Base-by-base conservation (phyloP, 441 rosid species). In the Syzygium malaccense region DNA sequence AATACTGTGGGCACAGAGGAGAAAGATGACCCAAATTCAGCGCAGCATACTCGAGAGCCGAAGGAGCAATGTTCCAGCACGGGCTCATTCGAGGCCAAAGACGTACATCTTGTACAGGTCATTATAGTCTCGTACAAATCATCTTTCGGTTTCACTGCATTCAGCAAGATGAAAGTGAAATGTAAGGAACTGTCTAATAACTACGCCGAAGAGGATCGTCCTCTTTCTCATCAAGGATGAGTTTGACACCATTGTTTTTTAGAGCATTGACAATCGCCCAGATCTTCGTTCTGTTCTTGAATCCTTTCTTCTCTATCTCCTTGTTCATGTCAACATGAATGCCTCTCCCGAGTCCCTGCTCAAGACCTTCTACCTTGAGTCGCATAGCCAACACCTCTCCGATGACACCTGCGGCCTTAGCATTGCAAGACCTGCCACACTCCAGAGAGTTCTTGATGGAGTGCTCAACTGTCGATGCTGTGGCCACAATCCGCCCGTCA, bases 201-300 rank as follows among this genome's bases (percentile, higher is more conserved):
- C 60, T 87, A 51, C 87, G 89, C 55, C 88, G 49, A 45, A 90
- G 89, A 54, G 90, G 60, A 83, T 87, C 88, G 23, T 89, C 93
- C 57, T 88, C 93, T 51, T 90, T 87, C 88, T 95, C 96, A 83
- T 94, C 95, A 55, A 96, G 93, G 89, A 94, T 87, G 58, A 96
- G 91, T 64, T 94, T 95, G 57, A 96, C 94, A 19, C 96, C 98
- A 91, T 93, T 95, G 93, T 95, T 95, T 90, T 91, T 94, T 14
- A 96, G 93, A 37, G 94, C 92, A 90, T 94, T 95, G 75, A 96
- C 95, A 87, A 95, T 88, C 14, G 97, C 95, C 96, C 97, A 92
- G 12, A 93, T 88, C 88, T 90, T 91, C 14, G 92, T 88, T 30
- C 87, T 88, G 89, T 87, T 91, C 85, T 89, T 89, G 30, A 91